phyloP scores from a whole-genome alignment of 2,329 filamentous ascomycete genomes.

The Neonectria coccinea region DNA sequence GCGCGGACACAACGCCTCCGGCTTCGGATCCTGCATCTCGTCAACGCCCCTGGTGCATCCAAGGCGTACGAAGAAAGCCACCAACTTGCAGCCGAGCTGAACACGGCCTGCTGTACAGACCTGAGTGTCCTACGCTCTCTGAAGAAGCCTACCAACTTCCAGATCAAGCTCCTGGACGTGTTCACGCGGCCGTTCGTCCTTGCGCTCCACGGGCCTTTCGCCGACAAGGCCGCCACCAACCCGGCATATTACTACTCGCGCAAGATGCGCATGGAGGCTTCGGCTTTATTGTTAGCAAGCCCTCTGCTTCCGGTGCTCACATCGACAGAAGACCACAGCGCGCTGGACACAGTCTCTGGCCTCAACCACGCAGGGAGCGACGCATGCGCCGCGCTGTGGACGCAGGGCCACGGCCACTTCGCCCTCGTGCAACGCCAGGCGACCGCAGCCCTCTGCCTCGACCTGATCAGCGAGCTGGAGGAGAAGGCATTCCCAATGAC shows the following conservation, averaged over 20 bases:
- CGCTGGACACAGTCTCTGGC: not conserved
- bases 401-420: slow-evolving; percentile 24
- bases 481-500: slow-evolving; percentile 25
- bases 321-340: not conserved
- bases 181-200: slow-evolving; percentile 44
- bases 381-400: slow-evolving; percentile 15
- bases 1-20: slow-evolving; percentile 34
- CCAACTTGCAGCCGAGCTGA: slow-evolving; percentile 23
- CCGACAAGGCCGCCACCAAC: slow-evolving; percentile 50
- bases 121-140: slow-evolving; percentile 7
- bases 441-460: slow-evolving; percentile 15
- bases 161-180: slow-evolving; percentile 30
- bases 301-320: slow-evolving; percentile 5
- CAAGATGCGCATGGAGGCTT: slow-evolving; percentile 53
- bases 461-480: slow-evolving; percentile 26
- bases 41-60: slow-evolving; percentile 26
- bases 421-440: slow-evolving; percentile 24
- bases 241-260: slow-evolving; percentile 59
- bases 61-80: slow-evolving; percentile 25
- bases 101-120: slow-evolving; percentile 7
- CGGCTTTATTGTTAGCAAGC: slow-evolving; percentile 17
- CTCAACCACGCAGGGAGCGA: not conserved
- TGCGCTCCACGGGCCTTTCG: slow-evolving; percentile 60
- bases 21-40: slow-evolving; percentile 25
- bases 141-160: slow-evolving; percentile 22